phyloP scores from a whole-genome alignment of 495 filamentous ascomycete genomes.

The Penicillium lagena region DNA sequence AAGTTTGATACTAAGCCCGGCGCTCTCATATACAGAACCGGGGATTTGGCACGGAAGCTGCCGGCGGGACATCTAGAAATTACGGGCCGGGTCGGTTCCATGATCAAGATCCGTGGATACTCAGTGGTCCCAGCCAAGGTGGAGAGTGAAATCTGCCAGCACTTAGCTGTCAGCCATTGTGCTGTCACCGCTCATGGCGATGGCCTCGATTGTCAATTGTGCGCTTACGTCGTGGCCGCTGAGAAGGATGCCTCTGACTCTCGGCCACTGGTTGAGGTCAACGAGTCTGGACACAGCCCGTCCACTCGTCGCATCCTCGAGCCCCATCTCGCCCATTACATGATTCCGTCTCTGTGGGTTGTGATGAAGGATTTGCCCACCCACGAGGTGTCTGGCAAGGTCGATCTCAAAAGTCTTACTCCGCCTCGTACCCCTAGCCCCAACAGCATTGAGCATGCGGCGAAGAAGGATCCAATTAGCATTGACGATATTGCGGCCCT shows the following conservation, averaged over 20 bases:
- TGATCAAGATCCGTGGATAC: conserved; percentile 77
- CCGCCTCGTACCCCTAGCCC: conserved; percentile 37
- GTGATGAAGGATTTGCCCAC: conserved; percentile 54
- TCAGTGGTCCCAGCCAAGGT: conserved; percentile 77
- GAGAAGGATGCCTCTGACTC: conserved; percentile 46
- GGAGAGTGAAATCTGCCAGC: conserved; percentile 53
- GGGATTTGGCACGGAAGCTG: conserved; percentile 69
- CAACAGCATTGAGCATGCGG: conserved; percentile 28
- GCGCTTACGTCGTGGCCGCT: conserved; percentile 56
- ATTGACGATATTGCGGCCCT: conserved; percentile 50
- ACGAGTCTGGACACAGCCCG: conserved; percentile 54
- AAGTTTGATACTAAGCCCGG: conserved; percentile 45
- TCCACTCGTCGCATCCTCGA: conserved; percentile 47
- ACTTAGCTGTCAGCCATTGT: conserved; percentile 54
- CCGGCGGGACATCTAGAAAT: conserved; percentile 69
- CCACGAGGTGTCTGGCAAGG: conserved; percentile 61
- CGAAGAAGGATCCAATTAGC: conserved; percentile 44
- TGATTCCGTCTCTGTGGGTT: conserved; percentile 65
- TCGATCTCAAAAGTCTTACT: conserved; percentile 56
- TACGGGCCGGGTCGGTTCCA: conserved; percentile 69
- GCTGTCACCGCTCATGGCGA: conserved; percentile 58
- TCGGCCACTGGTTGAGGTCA: conserved; percentile 48
- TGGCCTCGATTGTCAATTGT: conserved; percentile 56
- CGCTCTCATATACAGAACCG: conserved; percentile 70
- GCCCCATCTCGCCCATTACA: conserved; percentile 59